Evolutionary conservation across 164 flowering plant species (phyloP), one percentile per base, ranked within the genome.

Genomic region (Aristolochia contorta): DNA sequence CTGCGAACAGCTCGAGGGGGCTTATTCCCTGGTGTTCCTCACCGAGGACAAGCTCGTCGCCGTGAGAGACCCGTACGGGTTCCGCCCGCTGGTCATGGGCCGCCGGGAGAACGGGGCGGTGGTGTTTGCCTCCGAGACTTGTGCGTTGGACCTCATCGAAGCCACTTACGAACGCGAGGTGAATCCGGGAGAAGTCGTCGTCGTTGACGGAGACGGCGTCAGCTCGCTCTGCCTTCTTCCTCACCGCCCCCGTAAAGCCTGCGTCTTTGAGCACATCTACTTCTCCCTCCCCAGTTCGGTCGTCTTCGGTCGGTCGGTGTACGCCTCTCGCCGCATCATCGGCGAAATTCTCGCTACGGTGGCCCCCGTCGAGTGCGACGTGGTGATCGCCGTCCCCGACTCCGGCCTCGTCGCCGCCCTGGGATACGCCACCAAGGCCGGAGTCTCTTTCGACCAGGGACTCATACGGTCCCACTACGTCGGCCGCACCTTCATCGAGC

Each of bases 61-160:
- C 0, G 96, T 93, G 20, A 72, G 98, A 0, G 98, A 93, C 72
- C 96, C 96, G 0, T 74, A 30, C 46, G 98, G 98, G 7, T 90
- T 90, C 65, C 65, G 97, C 63, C 98, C 98, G 0, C 68, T 93
- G 43, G 97, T 93, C 13, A 89, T 87, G 96, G 98, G 98, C 12
- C 67, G 91, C 71, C 75, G 94, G 65, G 76, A 84, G 18, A 93
- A 90, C 66, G 98, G 98, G 0, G 87, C 97, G 2, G 72, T 86
- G 0, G 98, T 92, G 24, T 85, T 92, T 63, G 98, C 98, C 14
- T 89, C 96, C 0, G 96, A 89, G 61, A 89, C 93, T 12, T 87
- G 94, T 63, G 98, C 97, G 0, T 78, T 92, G 41, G 96, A 92
- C 67, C 76, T 89, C 61, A 89, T 92, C 45, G 96, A 92, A 54